A percentile compares a stretch with the other conserved stretches of the same genome.
phyloP scores from a whole-genome alignment of 208 protist species.

The Phytomonas serpens region DNA sequence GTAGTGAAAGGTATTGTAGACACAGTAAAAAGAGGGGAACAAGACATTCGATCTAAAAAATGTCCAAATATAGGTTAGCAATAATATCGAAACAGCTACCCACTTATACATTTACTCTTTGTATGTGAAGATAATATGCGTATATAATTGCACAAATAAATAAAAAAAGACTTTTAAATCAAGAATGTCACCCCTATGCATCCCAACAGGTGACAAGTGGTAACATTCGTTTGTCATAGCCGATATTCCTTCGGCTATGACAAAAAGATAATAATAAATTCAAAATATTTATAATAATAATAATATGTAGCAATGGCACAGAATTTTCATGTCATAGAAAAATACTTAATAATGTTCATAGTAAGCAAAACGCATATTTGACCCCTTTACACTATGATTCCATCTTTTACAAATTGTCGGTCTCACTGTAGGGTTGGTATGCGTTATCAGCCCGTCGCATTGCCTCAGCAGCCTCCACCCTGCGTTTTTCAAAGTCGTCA shows the following conservation, averaged over 20 bases:
- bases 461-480: constrained; percentile 5
- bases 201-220: background rate
- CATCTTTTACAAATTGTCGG: background rate
- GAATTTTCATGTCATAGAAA: background rate
- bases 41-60: background rate
- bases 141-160: background rate
- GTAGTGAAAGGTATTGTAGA: background rate
- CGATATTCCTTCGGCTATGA: background rate
- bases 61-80: constrained; percentile 4
- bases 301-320: constrained; percentile 7
- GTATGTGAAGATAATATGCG: background rate
- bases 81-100: constrained; percentile 6
- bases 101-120: background rate
- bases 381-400: background rate
- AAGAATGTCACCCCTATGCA: background rate
- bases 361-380: background rate
- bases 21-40: background rate
- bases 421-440: constrained; percentile 8
- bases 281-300: background rate
- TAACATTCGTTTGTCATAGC: background rate
- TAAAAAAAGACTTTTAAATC: background rate
- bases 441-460: constrained; percentile 9
- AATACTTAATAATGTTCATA: constrained; percentile 3
- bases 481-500: background rate
- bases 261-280: background rate